These are phyloP conservation scores for Eucalyptus fibrosa DNA, from an alignment of 345 rosid genomes.

Conservation along the genomic window DNA sequence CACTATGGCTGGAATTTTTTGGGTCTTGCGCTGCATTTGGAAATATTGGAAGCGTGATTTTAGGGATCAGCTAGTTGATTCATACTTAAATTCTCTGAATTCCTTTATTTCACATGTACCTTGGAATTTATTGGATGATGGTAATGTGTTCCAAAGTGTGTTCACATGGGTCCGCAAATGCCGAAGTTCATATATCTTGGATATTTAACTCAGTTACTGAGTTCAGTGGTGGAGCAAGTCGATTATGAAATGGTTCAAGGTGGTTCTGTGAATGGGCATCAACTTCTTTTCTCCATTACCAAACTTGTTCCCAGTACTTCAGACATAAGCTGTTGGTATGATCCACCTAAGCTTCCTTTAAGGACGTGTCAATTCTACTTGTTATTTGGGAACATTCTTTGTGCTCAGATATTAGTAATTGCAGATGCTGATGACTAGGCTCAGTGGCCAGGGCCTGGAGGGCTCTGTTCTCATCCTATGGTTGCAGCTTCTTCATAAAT, in stretches of 20 bases:
- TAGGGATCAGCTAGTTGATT: conserved; percentile 27
- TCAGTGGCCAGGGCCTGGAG: conserved; percentile 36
- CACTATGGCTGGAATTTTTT: conserved; percentile 33
- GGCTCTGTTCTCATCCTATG: conserved; percentile 32
- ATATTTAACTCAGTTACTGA: conserved; percentile 55
- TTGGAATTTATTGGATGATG: conserved; percentile 36
- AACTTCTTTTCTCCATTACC: conserved; percentile 12
- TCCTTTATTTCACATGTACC: conserved; percentile 33
- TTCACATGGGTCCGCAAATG: background rate
- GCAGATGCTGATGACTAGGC: conserved; percentile 79
- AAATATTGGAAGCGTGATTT: conserved; percentile 45
- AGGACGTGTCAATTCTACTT: background rate
- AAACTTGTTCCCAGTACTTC: conserved; percentile 62
- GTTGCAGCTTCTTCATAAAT: conserved; percentile 58
- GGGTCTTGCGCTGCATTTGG: conserved; percentile 38
- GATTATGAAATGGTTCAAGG: conserved; percentile 9
- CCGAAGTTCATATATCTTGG: conserved; percentile 34
- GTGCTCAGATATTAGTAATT: background rate
- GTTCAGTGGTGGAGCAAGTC: conserved; percentile 48
- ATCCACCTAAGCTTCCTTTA: background rate
- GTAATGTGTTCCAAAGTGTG: conserved; percentile 6
- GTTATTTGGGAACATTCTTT: background rate
- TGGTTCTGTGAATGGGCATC: conserved; percentile 12
- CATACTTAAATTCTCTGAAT: conserved; percentile 22
- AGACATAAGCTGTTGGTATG: conserved; percentile 74